Conservation (phyloP, 345 rosid species). For the Hibiscus tridactylites region DNA sequence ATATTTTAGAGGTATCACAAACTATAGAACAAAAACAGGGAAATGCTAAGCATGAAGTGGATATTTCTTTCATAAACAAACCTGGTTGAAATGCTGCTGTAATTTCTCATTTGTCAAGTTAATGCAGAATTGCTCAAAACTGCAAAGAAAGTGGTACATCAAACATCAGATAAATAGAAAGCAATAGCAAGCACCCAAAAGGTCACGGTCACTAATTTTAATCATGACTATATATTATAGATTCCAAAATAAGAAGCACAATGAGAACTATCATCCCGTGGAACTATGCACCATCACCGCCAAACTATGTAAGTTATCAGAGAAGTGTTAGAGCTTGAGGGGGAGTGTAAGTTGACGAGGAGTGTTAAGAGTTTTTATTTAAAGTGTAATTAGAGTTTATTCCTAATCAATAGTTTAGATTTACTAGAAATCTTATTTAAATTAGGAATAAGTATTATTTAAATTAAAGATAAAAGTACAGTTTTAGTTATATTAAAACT, state of each 20-base stretch:
- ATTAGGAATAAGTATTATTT: no score
- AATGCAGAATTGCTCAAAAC: conserved; percentile 99
- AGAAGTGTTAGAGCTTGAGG: no score
- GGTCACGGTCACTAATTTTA: conserved; percentile 1
- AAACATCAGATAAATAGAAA: conserved; percentile 15
- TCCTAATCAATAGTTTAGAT: no score
- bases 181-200: conserved; percentile 8
- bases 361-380: no score
- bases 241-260: neutral
- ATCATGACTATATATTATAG: neutral
- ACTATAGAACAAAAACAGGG: conserved; percentile 12
- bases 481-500: no score
- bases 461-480: no score
- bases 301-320: neutral
- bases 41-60: conserved; percentile 14
- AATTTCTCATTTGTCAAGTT: conserved; percentile 98
- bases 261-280: neutral
- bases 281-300: neutral
- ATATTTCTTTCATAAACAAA: conserved; percentile 21
- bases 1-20: conserved; percentile 15
- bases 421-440: no score
- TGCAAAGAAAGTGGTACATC: conserved; percentile 28
- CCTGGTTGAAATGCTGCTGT: conserved; percentile 99
- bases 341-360: no score
- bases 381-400: no score